Base-by-base conservation (phyloP, 208 protist species). In the Borovskyia barvae region DNA sequence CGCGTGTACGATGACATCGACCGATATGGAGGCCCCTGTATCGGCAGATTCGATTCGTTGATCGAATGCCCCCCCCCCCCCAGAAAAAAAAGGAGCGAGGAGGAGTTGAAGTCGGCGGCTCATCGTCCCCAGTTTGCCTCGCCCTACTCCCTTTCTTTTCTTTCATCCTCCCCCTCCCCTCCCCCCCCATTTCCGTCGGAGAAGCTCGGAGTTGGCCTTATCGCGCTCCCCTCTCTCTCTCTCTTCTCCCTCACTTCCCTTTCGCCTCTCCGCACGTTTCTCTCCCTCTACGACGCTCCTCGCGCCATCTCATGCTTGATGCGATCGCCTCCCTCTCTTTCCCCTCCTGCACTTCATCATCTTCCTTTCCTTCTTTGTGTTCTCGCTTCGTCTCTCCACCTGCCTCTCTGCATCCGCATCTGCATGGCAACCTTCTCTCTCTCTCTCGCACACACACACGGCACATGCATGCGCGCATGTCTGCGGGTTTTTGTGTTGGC, bases 41-140 rank as follows among this genome's bases (percentile, higher is more conserved):
- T n/a, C n/a, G n/a, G n/a, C n/a, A n/a, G n/a, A n/a, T n/a, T n/a
- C n/a, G n/a, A n/a, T n/a, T n/a, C n/a, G n/a, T n/a, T 54, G 41
- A 30, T 74, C 59, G 49, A 55, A 5, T 50, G 29, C 39, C 48
- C 56, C 9, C 19, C 28, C 7, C 39, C 19, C 26, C 29, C 54
- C 24, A 51, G 22, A 5, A 9, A 22, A 48, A 24, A 24, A 48
- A 9, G n/a, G 48, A 54, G 5, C n/a, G 7, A 28, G 5, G 14
- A 24, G 3, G 30, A 11, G 3, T 3, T 33, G 9, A 35, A 35
- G 7, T 55, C n/a, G 14, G 8, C 33, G 2, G 9, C 11, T 39
- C 7, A 22, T 20, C 24, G 41, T 19, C 45, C 45, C 25, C 2
- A 5, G 1, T n/a, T 32, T 32, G 14, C 25, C n/a, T 50, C 45